Evolutionary conservation across 1,139 yeast species (phyloP).

Genomic region (Pichia sp.): DNA sequence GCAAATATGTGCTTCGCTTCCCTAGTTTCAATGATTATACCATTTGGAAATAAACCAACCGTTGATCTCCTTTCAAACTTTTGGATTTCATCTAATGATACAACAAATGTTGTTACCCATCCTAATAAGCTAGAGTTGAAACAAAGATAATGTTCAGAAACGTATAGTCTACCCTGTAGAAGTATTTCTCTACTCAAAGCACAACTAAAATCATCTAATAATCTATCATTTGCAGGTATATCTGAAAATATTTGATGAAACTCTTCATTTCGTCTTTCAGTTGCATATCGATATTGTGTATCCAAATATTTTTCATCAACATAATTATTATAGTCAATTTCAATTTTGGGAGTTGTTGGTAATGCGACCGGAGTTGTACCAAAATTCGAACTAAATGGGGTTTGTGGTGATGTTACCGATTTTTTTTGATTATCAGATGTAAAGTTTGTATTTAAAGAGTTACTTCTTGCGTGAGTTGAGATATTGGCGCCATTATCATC

Average conservation of each 20-base stretch:
- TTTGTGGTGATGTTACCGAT: constrained; percentile 17
- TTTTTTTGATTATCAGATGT: background rate
- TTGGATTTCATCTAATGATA: constrained; percentile 66
- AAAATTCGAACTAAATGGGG: constrained; percentile 8
- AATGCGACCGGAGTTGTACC: constrained; percentile 20
- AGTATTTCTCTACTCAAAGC: constrained; percentile 84
- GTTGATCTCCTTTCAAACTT: constrained; percentile 74
- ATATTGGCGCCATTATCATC: background rate
- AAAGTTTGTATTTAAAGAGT: constrained; percentile 16
- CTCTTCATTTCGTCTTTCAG: constrained; percentile 63
- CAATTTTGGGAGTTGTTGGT: constrained; percentile 10
- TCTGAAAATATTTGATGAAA: constrained; percentile 72
- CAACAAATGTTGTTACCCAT: constrained; percentile 79
- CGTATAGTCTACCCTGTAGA: constrained; percentile 84
- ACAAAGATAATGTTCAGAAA: constrained; percentile 74
- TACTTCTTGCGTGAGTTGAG: constrained; percentile 3
- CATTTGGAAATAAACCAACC: constrained; percentile 89
- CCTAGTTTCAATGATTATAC: constrained; percentile 66
- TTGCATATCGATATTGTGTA: constrained; percentile 49
- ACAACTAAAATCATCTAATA: constrained; percentile 82
- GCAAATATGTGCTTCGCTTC: constrained; percentile 74
- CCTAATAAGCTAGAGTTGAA: constrained; percentile 91
- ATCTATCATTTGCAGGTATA: constrained; percentile 61
- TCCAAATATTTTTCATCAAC: constrained; percentile 36
- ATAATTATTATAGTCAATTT: constrained; percentile 32